Evolutionary conservation across 371 early-diverging fungal species (phyloP).

Genomic region (Chytridiales sp.): DNA sequence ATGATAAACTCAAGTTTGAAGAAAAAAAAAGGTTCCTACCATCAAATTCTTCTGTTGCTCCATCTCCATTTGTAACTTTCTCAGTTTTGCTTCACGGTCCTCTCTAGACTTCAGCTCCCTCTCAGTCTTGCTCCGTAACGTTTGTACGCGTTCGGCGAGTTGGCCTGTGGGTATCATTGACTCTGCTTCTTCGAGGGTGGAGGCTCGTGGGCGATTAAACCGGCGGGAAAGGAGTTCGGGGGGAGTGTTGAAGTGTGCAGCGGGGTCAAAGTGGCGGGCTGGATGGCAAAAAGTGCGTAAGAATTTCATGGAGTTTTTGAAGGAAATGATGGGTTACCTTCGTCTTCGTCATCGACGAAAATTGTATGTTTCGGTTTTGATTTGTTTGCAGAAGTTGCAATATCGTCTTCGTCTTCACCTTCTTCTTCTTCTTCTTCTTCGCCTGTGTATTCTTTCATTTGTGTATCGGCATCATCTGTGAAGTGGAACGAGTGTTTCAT

Average conservation of each 20-base stretch:
- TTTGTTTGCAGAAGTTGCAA: slow-evolving; percentile 34
- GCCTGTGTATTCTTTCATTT: no score
- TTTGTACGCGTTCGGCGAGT: slow-evolving; percentile 27
- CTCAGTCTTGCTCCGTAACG: slow-evolving; percentile 50
- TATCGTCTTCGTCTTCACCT: slow-evolving; percentile 41
- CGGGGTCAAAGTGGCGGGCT: slow-evolving; percentile 65
- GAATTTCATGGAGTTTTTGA: background rate
- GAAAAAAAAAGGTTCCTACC: slow-evolving; percentile 42
- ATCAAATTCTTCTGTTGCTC: slow-evolving; percentile 73
- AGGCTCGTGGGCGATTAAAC: slow-evolving; percentile 67
- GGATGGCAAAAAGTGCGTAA: slow-evolving; percentile 2
- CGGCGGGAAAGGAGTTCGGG: slow-evolving; percentile 79
- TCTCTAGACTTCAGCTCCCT: slow-evolving; percentile 74
- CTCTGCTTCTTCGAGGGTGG: background rate
- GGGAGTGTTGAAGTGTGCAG: slow-evolving; percentile 67
- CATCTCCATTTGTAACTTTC: slow-evolving; percentile 73
- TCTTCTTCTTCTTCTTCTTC: slow-evolving; percentile 52
- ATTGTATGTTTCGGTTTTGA: slow-evolving; percentile 70
- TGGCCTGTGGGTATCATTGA: slow-evolving; percentile 20
- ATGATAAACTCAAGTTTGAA: no score
- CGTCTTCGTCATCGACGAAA: slow-evolving; percentile 81
- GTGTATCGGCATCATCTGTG: slow-evolving; percentile 39
- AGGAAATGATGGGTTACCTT: slow-evolving; percentile 51
- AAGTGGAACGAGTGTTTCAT: slow-evolving; percentile 66
- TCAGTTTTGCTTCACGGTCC: slow-evolving; percentile 74